Conservation (phyloP, 2,329 filamentous ascomycete species). For the Pyrenophora tritici-repentis region DNA sequence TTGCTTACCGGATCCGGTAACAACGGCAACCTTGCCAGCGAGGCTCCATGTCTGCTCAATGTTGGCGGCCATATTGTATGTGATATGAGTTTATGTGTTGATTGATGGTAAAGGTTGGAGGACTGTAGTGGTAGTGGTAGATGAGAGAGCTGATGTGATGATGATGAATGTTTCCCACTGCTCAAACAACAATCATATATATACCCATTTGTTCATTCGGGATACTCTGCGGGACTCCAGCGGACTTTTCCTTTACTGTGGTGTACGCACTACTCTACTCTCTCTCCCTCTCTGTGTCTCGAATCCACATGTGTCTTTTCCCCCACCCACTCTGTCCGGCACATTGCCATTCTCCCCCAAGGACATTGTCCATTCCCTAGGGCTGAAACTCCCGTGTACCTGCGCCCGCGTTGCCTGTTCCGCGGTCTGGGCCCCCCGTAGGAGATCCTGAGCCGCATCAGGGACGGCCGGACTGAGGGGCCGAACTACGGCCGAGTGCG, state of each 20-base stretch:
- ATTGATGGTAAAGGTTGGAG: constrained; percentile 11
- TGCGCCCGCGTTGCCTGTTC: constrained; percentile 28
- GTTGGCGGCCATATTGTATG: constrained; percentile 44
- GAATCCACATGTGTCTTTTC: constrained; percentile 17
- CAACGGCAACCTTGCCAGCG: constrained; percentile 60
- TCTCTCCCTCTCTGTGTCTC: constrained; percentile 3
- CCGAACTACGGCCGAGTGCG: constrained; percentile 21
- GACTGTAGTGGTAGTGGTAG: constrained; percentile 5
- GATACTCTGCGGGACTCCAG: constrained; percentile 22
- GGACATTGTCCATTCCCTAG: constrained; percentile 27
- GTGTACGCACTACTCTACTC: constrained; percentile 30
- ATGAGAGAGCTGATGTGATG: constrained; percentile 19
- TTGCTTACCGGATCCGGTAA: constrained; percentile 56
- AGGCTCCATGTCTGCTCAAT: constrained; percentile 56
- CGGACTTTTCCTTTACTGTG: constrained; percentile 30
- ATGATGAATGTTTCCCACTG: constrained; percentile 26
- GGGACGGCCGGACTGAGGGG: constrained; percentile 33
- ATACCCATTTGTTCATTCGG: constrained; percentile 38
- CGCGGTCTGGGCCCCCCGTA: constrained; percentile 31
- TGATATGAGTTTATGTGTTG: constrained; percentile 18
- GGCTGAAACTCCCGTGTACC: constrained; percentile 32
- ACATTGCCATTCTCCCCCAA: constrained; percentile 28
- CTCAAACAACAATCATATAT: constrained; percentile 27
- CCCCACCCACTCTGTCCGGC: constrained; percentile 29
- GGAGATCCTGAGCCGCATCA: constrained; percentile 35